phyloP scores from a whole-genome alignment of 1,139 yeast species.

The Kodamaea fungicola region DNA sequence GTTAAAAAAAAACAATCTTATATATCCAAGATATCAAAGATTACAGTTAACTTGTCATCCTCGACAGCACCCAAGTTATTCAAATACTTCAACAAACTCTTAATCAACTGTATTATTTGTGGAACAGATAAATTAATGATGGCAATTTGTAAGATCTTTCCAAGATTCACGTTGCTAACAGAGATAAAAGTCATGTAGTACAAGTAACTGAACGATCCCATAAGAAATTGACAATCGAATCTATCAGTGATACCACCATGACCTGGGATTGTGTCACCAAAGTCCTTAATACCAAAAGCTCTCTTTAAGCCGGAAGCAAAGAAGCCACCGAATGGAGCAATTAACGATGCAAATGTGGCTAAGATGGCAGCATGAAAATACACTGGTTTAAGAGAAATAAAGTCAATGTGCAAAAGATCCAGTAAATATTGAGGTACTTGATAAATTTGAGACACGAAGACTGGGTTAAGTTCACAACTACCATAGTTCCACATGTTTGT shows the following conservation, averaged over 20 bases:
- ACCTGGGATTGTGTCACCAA: slow-evolving; percentile 92
- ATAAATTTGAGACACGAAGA: slow-evolving; percentile 75
- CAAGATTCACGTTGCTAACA: slow-evolving; percentile 66
- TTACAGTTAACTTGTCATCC: slow-evolving; percentile 24
- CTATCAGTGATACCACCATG: slow-evolving; percentile 98
- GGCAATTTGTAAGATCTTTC: slow-evolving; percentile 70
- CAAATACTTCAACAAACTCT: slow-evolving; percentile 61
- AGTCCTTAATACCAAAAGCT: slow-evolving; percentile 92
- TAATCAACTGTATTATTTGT: slow-evolving; percentile 63
- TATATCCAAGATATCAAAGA: slow-evolving; percentile 26
- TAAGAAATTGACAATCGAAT: slow-evolving; percentile 94
- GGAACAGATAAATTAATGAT: slow-evolving; percentile 65
- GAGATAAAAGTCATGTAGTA: slow-evolving; percentile 92
- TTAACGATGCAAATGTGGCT: slow-evolving; percentile 92
- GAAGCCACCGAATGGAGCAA: slow-evolving; percentile 99
- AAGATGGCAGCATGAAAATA: slow-evolving; percentile 83
- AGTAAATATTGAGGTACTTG: slow-evolving; percentile 70
- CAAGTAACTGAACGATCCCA: slow-evolving; percentile 93
- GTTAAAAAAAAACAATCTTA: neutral
- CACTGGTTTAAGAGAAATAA: slow-evolving; percentile 72
- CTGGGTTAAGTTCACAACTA: slow-evolving; percentile 81
- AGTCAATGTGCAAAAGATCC: slow-evolving; percentile 37
- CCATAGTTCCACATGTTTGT: slow-evolving; percentile 47
- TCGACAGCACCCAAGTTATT: slow-evolving; percentile 50
- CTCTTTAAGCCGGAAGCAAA: slow-evolving; percentile 96